These are phyloP conservation scores for Penicillium sp. DNA, from an alignment of 2,329 filamentous ascomycete genomes.

Conservation along the genomic window DNA sequence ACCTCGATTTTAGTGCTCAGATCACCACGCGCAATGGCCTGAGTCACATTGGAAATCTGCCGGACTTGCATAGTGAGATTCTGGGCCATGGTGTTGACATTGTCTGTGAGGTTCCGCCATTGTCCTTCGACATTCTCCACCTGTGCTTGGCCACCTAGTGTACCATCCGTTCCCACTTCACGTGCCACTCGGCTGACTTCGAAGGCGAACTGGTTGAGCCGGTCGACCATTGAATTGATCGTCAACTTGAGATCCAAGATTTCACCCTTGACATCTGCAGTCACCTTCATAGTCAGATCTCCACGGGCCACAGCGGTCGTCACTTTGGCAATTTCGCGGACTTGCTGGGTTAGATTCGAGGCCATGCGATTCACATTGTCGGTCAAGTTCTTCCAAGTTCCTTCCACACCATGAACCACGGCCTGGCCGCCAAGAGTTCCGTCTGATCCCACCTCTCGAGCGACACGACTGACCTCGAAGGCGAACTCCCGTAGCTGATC, in stretches of 20 bases:
- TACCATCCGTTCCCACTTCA: conserved; percentile 62
- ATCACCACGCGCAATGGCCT: conserved; percentile 88
- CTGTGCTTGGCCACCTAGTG: conserved; percentile 59
- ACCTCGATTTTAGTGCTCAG: conserved; percentile 95
- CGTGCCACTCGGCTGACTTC: conserved; percentile 63
- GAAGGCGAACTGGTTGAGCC: conserved; percentile 60
- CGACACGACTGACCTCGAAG: conserved; percentile 89
- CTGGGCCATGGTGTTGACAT: conserved; percentile 64
- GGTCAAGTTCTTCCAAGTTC: conserved; percentile 91
- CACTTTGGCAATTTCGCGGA: conserved; percentile 91
- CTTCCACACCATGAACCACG: conserved; percentile 88
- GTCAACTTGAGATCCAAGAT: conserved; percentile 91
- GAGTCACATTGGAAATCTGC: conserved; percentile 86
- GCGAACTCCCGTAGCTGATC: conserved; percentile 94
- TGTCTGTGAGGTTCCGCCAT: conserved; percentile 63
- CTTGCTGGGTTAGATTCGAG: conserved; percentile 92
- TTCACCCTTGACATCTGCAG: conserved; percentile 85
- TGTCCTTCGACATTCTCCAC: conserved; percentile 63
- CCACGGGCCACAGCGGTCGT: conserved; percentile 90
- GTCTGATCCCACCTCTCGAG: conserved; percentile 90
- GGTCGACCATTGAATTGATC: conserved; percentile 65
- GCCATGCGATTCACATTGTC: conserved; percentile 96
- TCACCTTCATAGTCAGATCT: conserved; percentile 90
- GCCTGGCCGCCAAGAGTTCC: conserved; percentile 88
- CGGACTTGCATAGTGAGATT: conserved; percentile 67